A percentile compares a stretch with the other conserved stretches of the same genome.
phyloP scores from a whole-genome alignment of 2,329 filamentous ascomycete species.

The Aspergillus carbonarius region DNA sequence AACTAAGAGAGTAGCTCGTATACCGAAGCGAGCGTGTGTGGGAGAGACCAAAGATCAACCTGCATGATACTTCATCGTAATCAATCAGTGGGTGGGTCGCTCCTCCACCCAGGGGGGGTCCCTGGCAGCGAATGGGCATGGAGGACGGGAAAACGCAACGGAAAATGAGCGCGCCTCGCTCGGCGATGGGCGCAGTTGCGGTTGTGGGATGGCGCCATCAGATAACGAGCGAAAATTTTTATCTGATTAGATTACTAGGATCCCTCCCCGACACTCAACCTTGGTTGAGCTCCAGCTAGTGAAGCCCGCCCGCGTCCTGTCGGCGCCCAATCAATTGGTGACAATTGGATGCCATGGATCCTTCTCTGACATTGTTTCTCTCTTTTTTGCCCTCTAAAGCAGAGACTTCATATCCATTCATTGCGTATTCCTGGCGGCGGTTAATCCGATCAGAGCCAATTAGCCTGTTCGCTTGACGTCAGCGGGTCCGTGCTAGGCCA shows the following conservation, averaged over 20 bases:
- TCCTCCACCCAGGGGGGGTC: not conserved
- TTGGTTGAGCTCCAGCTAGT: not conserved
- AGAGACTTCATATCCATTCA: not conserved
- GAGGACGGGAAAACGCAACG: not conserved
- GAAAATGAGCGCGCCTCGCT: conserved; percentile 1
- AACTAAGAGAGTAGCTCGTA: not conserved
- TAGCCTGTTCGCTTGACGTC: conserved; percentile 5
- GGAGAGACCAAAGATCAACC: conserved; percentile 1
- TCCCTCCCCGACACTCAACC: not conserved
- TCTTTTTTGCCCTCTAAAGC: not conserved
- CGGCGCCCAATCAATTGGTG: not conserved
- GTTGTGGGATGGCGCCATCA: conserved; percentile 22
- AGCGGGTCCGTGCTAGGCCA: conserved; percentile 6
- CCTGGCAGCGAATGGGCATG: not conserved
- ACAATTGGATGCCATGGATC: not conserved
- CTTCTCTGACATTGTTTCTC: not conserved
- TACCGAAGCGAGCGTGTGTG: not conserved
- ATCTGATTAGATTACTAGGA: conserved; percentile 27
- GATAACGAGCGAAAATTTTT: conserved; percentile 26
- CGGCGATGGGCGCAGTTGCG: not conserved
- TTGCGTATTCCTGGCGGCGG: not conserved
- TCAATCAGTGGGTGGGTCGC: conserved; percentile 13
- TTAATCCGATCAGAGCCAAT: not conserved
- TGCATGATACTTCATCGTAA: conserved; percentile 7
- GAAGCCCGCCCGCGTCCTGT: not conserved